These are phyloP conservation scores for Panicum hallii DNA, from an alignment of 202 grass and related monocot genomes.

Conservation along the genomic window DNA sequence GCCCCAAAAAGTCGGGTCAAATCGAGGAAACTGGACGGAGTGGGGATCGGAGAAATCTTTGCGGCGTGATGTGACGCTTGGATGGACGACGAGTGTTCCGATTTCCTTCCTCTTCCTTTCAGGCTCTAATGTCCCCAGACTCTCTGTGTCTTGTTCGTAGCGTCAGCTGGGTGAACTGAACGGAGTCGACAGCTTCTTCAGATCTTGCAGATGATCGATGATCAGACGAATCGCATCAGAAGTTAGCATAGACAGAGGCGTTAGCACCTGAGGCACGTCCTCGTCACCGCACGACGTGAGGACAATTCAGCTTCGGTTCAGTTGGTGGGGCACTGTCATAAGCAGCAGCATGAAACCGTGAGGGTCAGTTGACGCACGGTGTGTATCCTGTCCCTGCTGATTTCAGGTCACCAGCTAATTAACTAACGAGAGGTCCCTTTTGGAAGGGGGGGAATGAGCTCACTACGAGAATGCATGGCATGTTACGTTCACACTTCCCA, in stretches of 20 bases:
- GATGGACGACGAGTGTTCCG: background rate
- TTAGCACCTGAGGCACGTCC: background rate
- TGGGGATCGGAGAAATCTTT: slow-evolving; percentile 35
- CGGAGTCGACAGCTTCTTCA: background rate
- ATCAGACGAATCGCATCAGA: background rate
- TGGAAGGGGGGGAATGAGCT: background rate
- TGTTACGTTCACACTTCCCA: background rate
- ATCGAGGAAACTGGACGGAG: slow-evolving; percentile 7
- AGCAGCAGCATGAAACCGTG: background rate
- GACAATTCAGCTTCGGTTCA: background rate
- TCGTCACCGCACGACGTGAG: background rate
- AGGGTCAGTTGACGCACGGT: background rate
- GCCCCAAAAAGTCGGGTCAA: slow-evolving; percentile 49
- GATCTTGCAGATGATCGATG: background rate
- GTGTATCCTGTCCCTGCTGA: background rate
- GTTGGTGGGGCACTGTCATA: background rate
- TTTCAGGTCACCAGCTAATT: background rate
- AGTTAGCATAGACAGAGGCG: background rate
- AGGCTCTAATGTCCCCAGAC: no score
- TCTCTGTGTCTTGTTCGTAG: background rate
- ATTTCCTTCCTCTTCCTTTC: background rate
- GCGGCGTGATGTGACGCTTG: slow-evolving; percentile 27
- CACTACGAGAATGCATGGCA: background rate
- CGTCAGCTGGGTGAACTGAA: background rate
- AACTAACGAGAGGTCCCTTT: background rate